These are phyloP conservation scores for Phialophora tarda DNA, from an alignment of 2,329 filamentous ascomycete genomes.

Conservation along the genomic window DNA sequence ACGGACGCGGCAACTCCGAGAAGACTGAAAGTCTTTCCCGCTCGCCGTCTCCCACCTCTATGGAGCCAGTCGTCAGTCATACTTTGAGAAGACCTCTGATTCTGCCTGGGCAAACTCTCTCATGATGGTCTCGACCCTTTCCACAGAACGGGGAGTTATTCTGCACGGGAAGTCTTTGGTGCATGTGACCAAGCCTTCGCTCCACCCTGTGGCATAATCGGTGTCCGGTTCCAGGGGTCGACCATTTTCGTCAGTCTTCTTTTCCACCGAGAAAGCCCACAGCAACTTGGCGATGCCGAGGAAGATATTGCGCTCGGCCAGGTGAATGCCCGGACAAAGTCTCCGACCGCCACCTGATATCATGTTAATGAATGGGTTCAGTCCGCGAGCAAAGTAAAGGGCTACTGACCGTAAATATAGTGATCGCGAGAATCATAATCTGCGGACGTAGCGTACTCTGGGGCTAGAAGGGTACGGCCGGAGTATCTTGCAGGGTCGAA, in stretches of 20 bases:
- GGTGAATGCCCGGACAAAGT: constrained; percentile 44
- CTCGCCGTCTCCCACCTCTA: not conserved
- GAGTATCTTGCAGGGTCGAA: constrained; percentile 51
- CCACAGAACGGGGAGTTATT: constrained; percentile 42
- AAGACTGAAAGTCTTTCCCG: not conserved
- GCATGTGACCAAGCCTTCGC: constrained; percentile 45
- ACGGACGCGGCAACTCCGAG: too few species aligned
- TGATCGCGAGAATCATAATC: constrained; percentile 48
- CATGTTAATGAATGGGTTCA: not conserved
- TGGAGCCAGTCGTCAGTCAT: constrained; percentile 19
- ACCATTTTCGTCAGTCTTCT: constrained; percentile 30
- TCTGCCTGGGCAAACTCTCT: constrained; percentile 42
- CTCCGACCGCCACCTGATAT: constrained; percentile 38
- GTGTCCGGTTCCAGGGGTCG: constrained; percentile 41
- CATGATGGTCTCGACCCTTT: constrained; percentile 43
- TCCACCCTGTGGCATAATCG: constrained; percentile 47
- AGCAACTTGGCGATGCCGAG: constrained; percentile 41
- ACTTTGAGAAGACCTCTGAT: constrained; percentile 39
- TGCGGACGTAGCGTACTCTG: constrained; percentile 46
- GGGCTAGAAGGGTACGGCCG: constrained; percentile 40
- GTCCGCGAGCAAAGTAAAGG: not conserved
- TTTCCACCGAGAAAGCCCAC: constrained; percentile 43
- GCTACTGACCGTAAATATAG: constrained; percentile 36
- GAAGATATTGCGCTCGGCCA: constrained; percentile 43
- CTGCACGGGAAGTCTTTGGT: constrained; percentile 44